Evolutionary conservation across 352 stramenopile species (phyloP).

Genomic region (Phytopythium boreale): DNA sequence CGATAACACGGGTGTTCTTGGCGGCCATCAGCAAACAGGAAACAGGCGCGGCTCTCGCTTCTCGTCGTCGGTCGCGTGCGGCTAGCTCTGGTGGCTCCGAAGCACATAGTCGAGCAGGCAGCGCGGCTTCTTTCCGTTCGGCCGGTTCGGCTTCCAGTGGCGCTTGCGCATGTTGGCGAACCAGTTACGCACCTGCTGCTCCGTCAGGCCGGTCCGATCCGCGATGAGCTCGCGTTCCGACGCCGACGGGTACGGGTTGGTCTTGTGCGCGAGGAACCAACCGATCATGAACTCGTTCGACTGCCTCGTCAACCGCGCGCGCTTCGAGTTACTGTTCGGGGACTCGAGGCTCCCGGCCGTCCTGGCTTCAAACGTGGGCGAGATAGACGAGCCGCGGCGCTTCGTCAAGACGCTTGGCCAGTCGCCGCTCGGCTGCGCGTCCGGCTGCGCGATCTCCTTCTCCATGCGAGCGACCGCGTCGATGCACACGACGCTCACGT

Average conservation of each 20-base stretch:
- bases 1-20: slow-evolving; percentile 1
- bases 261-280: slow-evolving; percentile 86
- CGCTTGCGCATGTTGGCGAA: slow-evolving; percentile 90
- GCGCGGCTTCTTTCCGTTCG: slow-evolving; percentile 71
- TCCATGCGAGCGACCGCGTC: slow-evolving; percentile 35
- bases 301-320: slow-evolving; percentile 55
- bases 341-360: slow-evolving; percentile 26
- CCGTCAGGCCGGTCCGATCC: slow-evolving; percentile 56
- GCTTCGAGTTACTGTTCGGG: slow-evolving; percentile 24
- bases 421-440: background rate
- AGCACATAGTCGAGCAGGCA: slow-evolving; percentile 78
- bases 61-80: background rate
- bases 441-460: slow-evolving; percentile 16
- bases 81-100: slow-evolving; percentile 39
- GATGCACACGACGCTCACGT: slow-evolving; percentile 36
- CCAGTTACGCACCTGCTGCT: slow-evolving; percentile 87
- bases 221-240: slow-evolving; percentile 68
- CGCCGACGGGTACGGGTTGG: slow-evolving; percentile 75
- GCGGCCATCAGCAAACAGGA: background rate
- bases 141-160: slow-evolving; percentile 79
- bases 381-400: slow-evolving; percentile 21
- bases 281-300: slow-evolving; percentile 86
- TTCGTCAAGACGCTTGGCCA: slow-evolving; percentile 18
- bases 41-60: background rate
- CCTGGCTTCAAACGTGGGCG: slow-evolving; percentile 31